Conservation (phyloP, 2,329 filamentous ascomycete genomes). For the Cytospora piceicola region DNA sequence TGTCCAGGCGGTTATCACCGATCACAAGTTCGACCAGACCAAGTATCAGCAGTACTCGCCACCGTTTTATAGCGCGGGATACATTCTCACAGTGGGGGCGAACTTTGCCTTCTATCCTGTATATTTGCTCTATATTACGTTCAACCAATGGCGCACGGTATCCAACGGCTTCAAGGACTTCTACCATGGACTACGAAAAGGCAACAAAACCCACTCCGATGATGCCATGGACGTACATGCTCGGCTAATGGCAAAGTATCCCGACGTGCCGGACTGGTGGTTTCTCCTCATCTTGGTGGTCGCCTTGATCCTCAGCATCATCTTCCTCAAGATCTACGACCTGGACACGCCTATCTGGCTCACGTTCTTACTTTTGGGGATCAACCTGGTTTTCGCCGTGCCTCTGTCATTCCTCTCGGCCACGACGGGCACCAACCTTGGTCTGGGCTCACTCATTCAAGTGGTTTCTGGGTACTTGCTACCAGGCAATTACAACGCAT, state of each 20-base stretch:
- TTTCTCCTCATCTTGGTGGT: conserved; percentile 42
- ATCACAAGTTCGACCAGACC: conserved; percentile 44
- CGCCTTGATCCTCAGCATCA: conserved; percentile 37
- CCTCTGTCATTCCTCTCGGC: conserved; percentile 49
- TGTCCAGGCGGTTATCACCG: conserved; percentile 44
- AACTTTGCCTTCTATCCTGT: conserved; percentile 51
- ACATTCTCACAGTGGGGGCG: conserved; percentile 46
- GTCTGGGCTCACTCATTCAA: conserved; percentile 47
- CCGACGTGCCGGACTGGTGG: conserved; percentile 52
- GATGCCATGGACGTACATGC: conserved; percentile 49
- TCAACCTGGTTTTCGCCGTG: conserved; percentile 48
- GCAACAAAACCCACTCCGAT: conserved; percentile 45
- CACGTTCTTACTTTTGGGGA: conserved; percentile 40
- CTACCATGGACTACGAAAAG: conserved; percentile 44
- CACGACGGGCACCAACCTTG: conserved; percentile 49
- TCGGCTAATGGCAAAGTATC: conserved; percentile 46
- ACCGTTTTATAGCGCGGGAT: conserved; percentile 49
- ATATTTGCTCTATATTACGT: conserved; percentile 49
- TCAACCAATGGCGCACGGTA: conserved; percentile 46
- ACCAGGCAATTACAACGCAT: conserved; percentile 43
- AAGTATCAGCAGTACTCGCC: conserved; percentile 49
- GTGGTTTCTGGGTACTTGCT: conserved; percentile 47
- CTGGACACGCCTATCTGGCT: conserved; percentile 41
- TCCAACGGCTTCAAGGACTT: conserved; percentile 45
- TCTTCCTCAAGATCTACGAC: conserved; percentile 41